Evolutionary conservation across 2,329 filamentous ascomycete genomes (phyloP).

Genomic region (Dryadomyces quercus-mongolicae): DNA sequence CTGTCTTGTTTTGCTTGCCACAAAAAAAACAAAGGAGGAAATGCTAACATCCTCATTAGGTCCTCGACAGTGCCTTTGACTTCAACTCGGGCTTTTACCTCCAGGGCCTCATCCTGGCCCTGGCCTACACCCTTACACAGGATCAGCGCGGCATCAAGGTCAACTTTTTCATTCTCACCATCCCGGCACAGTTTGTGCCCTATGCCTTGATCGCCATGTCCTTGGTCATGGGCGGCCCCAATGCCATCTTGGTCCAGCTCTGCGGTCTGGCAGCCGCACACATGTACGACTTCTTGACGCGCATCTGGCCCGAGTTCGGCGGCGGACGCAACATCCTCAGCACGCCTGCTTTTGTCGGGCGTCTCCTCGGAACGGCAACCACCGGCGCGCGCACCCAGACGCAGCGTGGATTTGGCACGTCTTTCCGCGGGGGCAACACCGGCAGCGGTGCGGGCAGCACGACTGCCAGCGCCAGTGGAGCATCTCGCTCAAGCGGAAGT

Average conservation of each 20-base stretch:
- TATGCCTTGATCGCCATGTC: slow-evolving; percentile 67
- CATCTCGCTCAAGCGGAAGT: slow-evolving; percentile 22
- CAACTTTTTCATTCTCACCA: slow-evolving; percentile 70
- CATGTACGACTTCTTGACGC: slow-evolving; percentile 77
- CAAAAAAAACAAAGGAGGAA: neutral
- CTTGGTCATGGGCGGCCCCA: slow-evolving; percentile 51
- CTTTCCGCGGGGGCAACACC: slow-evolving; percentile 26
- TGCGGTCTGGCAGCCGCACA: slow-evolving; percentile 83
- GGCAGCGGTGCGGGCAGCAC: slow-evolving; percentile 18
- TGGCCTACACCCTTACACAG: slow-evolving; percentile 75
- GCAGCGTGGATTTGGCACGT: slow-evolving; percentile 50
- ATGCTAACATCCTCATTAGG: slow-evolving; percentile 8
- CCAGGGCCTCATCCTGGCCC: slow-evolving; percentile 60
- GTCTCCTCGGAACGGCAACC: slow-evolving; percentile 38
- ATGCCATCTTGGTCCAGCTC: slow-evolving; percentile 47
- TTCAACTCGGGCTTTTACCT: slow-evolving; percentile 34
- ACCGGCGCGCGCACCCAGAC: slow-evolving; percentile 9
- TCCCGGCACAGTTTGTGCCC: slow-evolving; percentile 72
- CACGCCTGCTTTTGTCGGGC: slow-evolving; percentile 61
- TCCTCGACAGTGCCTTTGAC: neutral
- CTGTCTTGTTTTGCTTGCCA: too few species aligned
- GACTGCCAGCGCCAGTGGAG: slow-evolving; percentile 18
- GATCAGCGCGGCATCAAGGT: slow-evolving; percentile 69
- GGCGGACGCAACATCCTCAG: slow-evolving; percentile 65
- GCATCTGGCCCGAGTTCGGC: slow-evolving; percentile 80